Conservation (phyloP, 371 early-diverging fungal genomes). For the Smittium culicis region DNA sequence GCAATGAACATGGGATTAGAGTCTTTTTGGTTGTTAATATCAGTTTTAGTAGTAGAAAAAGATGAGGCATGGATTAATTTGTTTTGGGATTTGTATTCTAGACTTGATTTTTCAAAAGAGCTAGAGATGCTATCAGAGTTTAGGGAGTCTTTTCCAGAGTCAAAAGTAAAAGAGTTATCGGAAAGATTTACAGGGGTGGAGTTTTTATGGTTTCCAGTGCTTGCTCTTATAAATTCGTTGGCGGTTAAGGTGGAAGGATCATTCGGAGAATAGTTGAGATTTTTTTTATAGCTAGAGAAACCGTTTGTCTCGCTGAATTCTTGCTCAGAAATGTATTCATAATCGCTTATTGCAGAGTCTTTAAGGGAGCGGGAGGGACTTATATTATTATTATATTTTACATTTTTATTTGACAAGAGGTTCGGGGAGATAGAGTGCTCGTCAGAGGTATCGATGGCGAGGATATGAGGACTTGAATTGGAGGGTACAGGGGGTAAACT, state of each 20-base stretch:
- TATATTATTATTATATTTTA: not conserved
- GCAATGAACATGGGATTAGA: not conserved
- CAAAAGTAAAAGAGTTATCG: not conserved
- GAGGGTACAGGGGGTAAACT: not conserved
- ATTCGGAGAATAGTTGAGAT: not conserved
- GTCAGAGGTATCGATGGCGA: not conserved
- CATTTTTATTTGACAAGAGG: not conserved
- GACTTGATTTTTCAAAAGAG: not conserved
- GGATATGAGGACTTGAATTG: no score
- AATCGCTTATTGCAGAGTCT: not conserved
- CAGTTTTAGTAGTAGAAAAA: not conserved
- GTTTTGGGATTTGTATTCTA: not conserved
- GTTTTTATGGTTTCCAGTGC: not conserved
- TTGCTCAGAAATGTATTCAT: not conserved
- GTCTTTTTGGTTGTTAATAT: not conserved
- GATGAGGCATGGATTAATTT: not conserved
- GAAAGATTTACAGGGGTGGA: not conserved
- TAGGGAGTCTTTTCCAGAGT: not conserved
- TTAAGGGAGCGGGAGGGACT: not conserved
- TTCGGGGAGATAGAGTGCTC: not conserved
- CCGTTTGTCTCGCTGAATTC: not conserved
- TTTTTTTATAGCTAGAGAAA: not conserved
- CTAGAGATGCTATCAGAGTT: not conserved
- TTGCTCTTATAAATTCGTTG: not conserved
- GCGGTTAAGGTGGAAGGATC: not conserved